Evolutionary conservation across 805 yeast genomes (phyloP), one percentile per base, ranked within the genome.

Genomic region (Torulaspora delbrueckii): DNA sequence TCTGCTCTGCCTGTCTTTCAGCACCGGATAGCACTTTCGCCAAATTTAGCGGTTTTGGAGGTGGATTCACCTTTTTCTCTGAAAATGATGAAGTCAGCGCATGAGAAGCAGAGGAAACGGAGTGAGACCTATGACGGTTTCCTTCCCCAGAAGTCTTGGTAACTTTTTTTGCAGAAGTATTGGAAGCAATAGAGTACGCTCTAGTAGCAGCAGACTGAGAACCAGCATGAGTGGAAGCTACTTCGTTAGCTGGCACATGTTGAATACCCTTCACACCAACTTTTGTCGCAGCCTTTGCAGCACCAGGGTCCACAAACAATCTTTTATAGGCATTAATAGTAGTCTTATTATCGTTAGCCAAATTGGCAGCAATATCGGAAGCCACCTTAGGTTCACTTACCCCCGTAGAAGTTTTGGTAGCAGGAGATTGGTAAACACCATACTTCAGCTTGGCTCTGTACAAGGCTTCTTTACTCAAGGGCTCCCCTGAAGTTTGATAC

Each of bases 291-390:
- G 68, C 66, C 25, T 49, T 54, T 12, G 65, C 54, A 3, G 68
- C 69, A 43, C 62, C 51, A 9, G 68, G 62, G 36, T 63, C 63
- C 30, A 63, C 56, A 37, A 57, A 52, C 19, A 62, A 42, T 48
- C 90, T 69, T 62, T 79, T 82, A 62, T 83, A 84, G 10, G 87
- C 56, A 50, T 75, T 77, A 31, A 83, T 77, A 2, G 80, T 73
- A 37, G 81, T 71, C 62, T 81, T 85, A 2, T 84, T 67, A 9
- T 81, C 76, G 5, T 86, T 77, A 2, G 93, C 95, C 50, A 84
- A 70, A 43, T 83, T 68, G 1, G 93, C 93, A 40, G 95, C 91
- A 5, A 84, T 78, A 59, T 82, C 88, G 12, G 86, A 76, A 24
- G 89, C 86, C 18, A 50, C 46, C 8, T 62, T 56, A 34, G 77